phyloP scores from a whole-genome alignment of 805 yeast species.

The Komagataella pastoris region DNA sequence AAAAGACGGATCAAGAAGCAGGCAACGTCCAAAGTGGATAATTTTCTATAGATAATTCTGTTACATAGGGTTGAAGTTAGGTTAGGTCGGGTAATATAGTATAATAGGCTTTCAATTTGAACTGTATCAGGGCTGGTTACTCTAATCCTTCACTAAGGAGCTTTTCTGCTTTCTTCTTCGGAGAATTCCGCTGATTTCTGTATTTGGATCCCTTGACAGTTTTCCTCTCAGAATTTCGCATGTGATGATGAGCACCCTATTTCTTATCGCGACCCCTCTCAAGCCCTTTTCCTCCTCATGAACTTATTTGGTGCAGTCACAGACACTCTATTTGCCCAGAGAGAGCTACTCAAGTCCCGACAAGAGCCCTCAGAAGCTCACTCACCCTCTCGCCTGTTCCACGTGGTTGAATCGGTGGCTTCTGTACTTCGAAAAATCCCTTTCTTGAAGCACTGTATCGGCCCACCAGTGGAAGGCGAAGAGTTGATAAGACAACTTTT shows the following conservation, averaged over 20 bases:
- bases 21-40: not conserved
- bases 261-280: not conserved
- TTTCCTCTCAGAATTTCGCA: not conserved
- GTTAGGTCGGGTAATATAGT: not conserved
- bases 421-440: slow-evolving; percentile 19
- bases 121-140: too few species aligned
- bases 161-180: not conserved
- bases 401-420: slow-evolving; percentile 18
- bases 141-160: too few species aligned
- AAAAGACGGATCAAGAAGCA: not conserved
- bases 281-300: not conserved
- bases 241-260: not conserved
- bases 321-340: not conserved
- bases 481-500: slow-evolving; percentile 21
- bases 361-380: not conserved
- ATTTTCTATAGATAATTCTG: not conserved
- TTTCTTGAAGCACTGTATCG: slow-evolving; percentile 19
- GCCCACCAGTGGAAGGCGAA: slow-evolving; percentile 23
- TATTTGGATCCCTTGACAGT: not conserved
- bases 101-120: not conserved
- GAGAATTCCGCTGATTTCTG: not conserved
- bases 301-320: not conserved
- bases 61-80: not conserved
- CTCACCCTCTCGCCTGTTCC: not conserved
- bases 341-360: not conserved